Evolutionary conservation across 2,329 filamentous ascomycete genomes (phyloP).

Genomic region (Chrysoporthe deuterocubensis): DNA sequence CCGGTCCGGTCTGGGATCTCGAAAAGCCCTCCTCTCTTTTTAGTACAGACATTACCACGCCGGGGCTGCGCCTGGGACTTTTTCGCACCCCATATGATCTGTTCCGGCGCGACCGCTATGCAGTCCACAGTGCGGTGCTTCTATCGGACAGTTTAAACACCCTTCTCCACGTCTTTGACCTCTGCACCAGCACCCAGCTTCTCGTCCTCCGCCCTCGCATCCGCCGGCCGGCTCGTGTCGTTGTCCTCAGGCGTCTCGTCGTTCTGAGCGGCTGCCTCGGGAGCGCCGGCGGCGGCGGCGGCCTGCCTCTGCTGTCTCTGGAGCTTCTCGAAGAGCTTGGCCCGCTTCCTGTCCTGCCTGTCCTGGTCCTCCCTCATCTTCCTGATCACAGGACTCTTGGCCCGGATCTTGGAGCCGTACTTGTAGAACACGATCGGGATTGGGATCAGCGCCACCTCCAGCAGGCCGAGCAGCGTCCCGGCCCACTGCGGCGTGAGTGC

Average conservation of each 20-base stretch:
- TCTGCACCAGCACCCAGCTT: not conserved
- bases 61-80: no score
- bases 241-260: no score
- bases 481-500: conserved; percentile 73
- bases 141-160: conserved; percentile 1
- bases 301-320: conserved; percentile 30
- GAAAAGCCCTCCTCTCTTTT: no score
- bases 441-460: conserved; percentile 72
- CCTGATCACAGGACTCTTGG: conserved; percentile 49
- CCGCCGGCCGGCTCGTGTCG: not conserved
- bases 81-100: not conserved
- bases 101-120: no score
- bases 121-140: no score
- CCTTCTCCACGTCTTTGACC: conserved; percentile 27
- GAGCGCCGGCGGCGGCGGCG: not conserved
- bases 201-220: not conserved
- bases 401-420: conserved; percentile 54
- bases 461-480: conserved; percentile 69
- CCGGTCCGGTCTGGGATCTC: no score
- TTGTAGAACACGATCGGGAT: conserved; percentile 76
- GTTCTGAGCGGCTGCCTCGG: no score
- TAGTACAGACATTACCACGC: no score
- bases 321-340: conserved; percentile 29
- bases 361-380: conserved; percentile 46
- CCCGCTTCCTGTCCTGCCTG: conserved; percentile 40